A percentile compares a stretch with the other conserved stretches of the same genome.
These are phyloP conservation scores for Apiospora malaysiana DNA, from an alignment of 2,329 filamentous ascomycete genomes.

Conservation along the genomic window DNA sequence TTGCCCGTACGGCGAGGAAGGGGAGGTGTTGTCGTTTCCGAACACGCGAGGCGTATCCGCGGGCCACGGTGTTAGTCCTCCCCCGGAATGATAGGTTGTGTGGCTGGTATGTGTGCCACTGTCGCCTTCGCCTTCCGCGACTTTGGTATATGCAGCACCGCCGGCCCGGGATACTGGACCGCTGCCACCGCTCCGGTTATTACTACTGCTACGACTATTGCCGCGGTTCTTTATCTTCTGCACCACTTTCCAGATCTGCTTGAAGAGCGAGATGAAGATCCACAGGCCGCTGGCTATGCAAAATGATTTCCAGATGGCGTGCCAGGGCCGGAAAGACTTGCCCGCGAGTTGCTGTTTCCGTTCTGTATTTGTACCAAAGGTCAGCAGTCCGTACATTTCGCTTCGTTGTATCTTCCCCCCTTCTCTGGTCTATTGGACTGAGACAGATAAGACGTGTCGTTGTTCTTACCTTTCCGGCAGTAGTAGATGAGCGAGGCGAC, in stretches of 20 bases:
- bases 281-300: constrained; percentile 27
- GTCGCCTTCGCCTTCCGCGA: constrained; percentile 20
- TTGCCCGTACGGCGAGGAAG: neutral
- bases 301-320: constrained; percentile 30
- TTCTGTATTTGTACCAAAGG: constrained; percentile 23
- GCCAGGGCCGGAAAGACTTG: constrained; percentile 22
- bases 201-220: neutral
- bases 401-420: neutral
- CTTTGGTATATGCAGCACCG: constrained; percentile 21
- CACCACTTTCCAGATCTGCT: neutral
- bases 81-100: neutral
- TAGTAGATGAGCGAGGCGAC: constrained; percentile 13
- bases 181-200: neutral
- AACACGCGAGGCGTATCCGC: neutral
- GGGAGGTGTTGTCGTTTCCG: neutral
- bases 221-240: neutral
- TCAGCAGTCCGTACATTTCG: neutral
- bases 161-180: neutral
- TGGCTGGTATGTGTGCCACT: neutral
- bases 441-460: neutral
- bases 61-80: neutral
- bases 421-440: neutral
- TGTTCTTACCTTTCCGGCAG: constrained; percentile 18
- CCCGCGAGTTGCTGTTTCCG: constrained; percentile 22
- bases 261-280: constrained; percentile 28